Evolutionary conservation across 352 stramenopile species (phyloP).

Genomic region (Phytophthora quininea): DNA sequence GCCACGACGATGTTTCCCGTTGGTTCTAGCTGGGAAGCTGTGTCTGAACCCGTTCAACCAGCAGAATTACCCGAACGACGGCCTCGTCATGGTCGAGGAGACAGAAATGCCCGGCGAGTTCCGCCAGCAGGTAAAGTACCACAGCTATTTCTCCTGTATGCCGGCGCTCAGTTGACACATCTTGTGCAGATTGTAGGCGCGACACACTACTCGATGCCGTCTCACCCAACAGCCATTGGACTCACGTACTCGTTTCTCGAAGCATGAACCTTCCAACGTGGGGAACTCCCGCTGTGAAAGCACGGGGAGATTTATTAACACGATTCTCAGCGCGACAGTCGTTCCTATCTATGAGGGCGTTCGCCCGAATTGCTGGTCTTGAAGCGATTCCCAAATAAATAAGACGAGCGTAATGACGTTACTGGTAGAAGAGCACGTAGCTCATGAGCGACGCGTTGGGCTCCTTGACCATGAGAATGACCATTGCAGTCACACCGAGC

Average conservation of each 20-base stretch:
- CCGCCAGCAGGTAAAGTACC: slow-evolving; percentile 53
- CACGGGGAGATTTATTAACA: neutral
- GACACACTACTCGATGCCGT: slow-evolving; percentile 67
- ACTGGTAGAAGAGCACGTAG: slow-evolving; percentile 43
- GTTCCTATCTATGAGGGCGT: slow-evolving; percentile 1
- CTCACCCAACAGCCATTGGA: slow-evolving; percentile 52
- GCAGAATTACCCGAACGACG: slow-evolving; percentile 76
- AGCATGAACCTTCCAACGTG: slow-evolving; percentile 23
- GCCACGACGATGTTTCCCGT: slow-evolving; percentile 58
- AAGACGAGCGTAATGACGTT: slow-evolving; percentile 5
- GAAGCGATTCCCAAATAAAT: slow-evolving; percentile 36
- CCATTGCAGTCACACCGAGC: slow-evolving; percentile 32
- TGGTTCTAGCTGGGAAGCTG: slow-evolving; percentile 68
- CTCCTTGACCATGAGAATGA: slow-evolving; percentile 50
- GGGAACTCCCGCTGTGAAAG: neutral
- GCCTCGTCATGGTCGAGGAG: slow-evolving; percentile 68
- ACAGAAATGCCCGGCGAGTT: slow-evolving; percentile 71
- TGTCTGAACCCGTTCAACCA: slow-evolving; percentile 81
- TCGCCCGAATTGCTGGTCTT: slow-evolving; percentile 3
- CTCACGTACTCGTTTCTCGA: slow-evolving; percentile 58
- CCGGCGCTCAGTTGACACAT: neutral
- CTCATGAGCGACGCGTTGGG: slow-evolving; percentile 32
- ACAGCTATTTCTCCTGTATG: neutral
- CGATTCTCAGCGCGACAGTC: neutral
- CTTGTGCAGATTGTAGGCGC: slow-evolving; percentile 46